Percentiles rank a stretch among this genome's conserved stretches.
phyloP scores from a whole-genome alignment of 176 grass and related monocot species.

The bread wheat (Triticum aestivum) region DNA sequence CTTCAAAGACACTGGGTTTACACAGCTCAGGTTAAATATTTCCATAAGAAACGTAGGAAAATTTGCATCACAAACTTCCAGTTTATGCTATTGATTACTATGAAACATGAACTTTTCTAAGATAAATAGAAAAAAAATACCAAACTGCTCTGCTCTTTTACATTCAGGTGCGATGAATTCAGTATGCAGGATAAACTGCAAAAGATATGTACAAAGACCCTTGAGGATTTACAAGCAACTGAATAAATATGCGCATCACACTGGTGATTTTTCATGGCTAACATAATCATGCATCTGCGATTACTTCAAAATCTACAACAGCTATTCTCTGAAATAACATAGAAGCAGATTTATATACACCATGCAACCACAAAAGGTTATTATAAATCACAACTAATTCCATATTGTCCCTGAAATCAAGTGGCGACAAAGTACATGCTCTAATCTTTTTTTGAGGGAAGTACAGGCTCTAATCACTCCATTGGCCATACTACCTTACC shows the following conservation, averaged over 20 bases:
- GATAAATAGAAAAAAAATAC: not conserved
- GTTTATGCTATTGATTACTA: not conserved
- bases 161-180: not conserved
- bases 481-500: not conserved
- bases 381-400: not conserved
- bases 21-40: not conserved
- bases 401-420: not conserved
- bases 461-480: not conserved
- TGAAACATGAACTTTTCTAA: not conserved
- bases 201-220: not conserved
- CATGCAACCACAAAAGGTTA: not conserved
- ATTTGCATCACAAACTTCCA: not conserved
- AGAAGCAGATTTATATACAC: not conserved
- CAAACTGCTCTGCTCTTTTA: not conserved
- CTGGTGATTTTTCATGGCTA: not conserved
- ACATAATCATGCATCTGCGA: not conserved
- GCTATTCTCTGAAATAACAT: not conserved
- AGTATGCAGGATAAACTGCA: not conserved
- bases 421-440: slow-evolving; percentile 9
- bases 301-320: not conserved
- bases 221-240: not conserved
- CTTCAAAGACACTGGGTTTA: not conserved
- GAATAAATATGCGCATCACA: not conserved
- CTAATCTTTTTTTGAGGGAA: not conserved
- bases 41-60: not conserved